These are phyloP conservation scores for Aspergillus fischeri DNA, from an alignment of 2,329 filamentous ascomycete species.

Conservation along the genomic window DNA sequence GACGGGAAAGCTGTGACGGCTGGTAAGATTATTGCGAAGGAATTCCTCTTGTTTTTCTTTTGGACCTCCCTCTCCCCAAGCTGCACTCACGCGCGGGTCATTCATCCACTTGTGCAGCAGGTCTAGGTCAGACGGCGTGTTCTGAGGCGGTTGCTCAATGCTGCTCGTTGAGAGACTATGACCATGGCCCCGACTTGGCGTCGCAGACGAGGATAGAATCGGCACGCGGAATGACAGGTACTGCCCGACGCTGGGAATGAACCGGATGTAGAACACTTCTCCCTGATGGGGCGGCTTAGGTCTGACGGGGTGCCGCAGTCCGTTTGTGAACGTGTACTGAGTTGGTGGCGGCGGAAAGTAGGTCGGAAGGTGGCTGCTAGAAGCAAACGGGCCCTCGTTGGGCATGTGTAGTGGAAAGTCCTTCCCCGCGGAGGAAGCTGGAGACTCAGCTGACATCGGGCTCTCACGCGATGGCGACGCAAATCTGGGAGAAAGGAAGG, in stretches of 20 bases:
- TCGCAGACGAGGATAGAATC: constrained; percentile 46
- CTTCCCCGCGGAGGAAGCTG: background rate
- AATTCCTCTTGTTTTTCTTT: constrained; percentile 59
- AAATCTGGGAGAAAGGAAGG: constrained; percentile 46
- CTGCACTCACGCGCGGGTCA: constrained; percentile 73
- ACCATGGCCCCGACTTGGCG: constrained; percentile 18
- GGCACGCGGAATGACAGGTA: constrained; percentile 88
- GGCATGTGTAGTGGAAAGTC: constrained; percentile 23
- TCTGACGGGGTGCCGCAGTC: constrained; percentile 77
- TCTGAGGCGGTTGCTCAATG: constrained; percentile 35
- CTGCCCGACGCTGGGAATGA: constrained; percentile 73
- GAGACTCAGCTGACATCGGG: constrained; percentile 9
- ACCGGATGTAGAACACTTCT: constrained; percentile 86
- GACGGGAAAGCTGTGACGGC: constrained; percentile 76
- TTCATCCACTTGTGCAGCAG: constrained; percentile 87
- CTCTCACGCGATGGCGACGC: constrained; percentile 45
- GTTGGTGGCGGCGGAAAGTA: constrained; percentile 82
- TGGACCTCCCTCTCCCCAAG: constrained; percentile 69
- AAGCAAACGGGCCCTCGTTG: constrained; percentile 24
- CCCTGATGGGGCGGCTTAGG: constrained; percentile 87
- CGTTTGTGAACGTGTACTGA: constrained; percentile 74
- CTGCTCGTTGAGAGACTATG: constrained; percentile 32
- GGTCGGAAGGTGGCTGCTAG: constrained; percentile 75
- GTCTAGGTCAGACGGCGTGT: constrained; percentile 55
- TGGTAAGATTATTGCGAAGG: constrained; percentile 60